Conservation (phyloP, 257 asterid genomes). For the Nicotiana noctiflora region DNA sequence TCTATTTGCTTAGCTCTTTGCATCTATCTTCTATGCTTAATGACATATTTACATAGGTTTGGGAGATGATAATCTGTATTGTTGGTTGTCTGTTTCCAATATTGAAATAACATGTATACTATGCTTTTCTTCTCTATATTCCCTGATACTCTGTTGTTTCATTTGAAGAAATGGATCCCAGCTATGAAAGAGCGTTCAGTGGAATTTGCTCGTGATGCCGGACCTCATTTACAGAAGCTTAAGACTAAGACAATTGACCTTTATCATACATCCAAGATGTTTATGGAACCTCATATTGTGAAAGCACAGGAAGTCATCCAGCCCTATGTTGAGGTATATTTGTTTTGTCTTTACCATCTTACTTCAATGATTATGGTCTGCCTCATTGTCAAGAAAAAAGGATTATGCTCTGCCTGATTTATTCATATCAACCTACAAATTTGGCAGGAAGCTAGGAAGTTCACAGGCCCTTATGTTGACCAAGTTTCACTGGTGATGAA, state of each 20-base stretch:
- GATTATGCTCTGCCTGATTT: neutral
- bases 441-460: constrained; percentile 33
- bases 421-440: constrained; percentile 6
- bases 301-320: constrained; percentile 16
- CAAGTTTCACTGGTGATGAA: constrained; percentile 21
- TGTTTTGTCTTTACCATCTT: neutral
- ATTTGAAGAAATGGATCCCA: constrained; percentile 36
- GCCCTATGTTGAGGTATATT: constrained; percentile 30
- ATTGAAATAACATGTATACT: neutral
- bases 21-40: neutral
- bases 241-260: constrained; percentile 15
- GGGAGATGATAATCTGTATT: neutral
- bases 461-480: constrained; percentile 30
- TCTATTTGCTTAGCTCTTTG: neutral
- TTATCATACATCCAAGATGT: constrained; percentile 21
- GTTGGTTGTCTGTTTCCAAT: neutral
- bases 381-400: too few species aligned
- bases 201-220: constrained; percentile 11
- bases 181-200: constrained; percentile 18
- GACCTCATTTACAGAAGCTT: constrained; percentile 21
- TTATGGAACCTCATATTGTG: constrained; percentile 21
- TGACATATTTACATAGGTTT: neutral
- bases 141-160: constrained; percentile 9
- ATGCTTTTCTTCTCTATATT: neutral
- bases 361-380: neutral